Conservation (phyloP, 1,284 basidiomycete species). For the Leccinum subrobustum region DNA sequence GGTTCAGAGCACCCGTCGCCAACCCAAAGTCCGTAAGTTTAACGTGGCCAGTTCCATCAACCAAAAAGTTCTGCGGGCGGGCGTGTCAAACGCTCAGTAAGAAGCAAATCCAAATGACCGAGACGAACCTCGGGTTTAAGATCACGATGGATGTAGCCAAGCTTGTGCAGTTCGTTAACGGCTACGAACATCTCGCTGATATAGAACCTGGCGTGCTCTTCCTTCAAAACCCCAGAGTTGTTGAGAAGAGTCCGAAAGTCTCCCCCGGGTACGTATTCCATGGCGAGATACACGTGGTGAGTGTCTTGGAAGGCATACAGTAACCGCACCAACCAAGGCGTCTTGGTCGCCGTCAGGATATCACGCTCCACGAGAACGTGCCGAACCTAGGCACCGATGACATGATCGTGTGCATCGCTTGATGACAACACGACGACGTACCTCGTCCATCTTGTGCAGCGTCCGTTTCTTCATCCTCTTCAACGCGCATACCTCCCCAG, state of each 20-base stretch:
- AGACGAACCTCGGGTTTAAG: slow-evolving; percentile 87
- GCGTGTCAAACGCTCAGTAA: neutral
- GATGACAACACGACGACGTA: slow-evolving; percentile 29
- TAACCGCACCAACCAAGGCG: slow-evolving; percentile 90
- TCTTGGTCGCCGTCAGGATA: slow-evolving; percentile 93
- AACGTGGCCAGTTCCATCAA: slow-evolving; percentile 94
- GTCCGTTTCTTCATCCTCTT: slow-evolving; percentile 97
- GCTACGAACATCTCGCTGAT: slow-evolving; percentile 95
- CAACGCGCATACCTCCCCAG: slow-evolving; percentile 90
- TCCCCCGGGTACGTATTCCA: slow-evolving; percentile 98
- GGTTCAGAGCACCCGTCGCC: slow-evolving; percentile 95
- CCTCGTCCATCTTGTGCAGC: slow-evolving; percentile 96
- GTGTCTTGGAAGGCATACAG: slow-evolving; percentile 95
- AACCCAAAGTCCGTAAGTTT: slow-evolving; percentile 99
- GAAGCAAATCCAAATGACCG: neutral
- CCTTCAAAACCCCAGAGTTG: slow-evolving; percentile 94
- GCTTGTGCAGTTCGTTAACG: slow-evolving; percentile 89
- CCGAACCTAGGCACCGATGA: slow-evolving; percentile 56
- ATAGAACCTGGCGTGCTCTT: slow-evolving; percentile 93
- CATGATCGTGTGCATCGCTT: slow-evolving; percentile 4
- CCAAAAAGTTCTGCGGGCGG: slow-evolving; percentile 84
- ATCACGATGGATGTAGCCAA: slow-evolving; percentile 97
- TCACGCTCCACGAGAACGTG: slow-evolving; percentile 97
- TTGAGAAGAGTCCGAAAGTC: slow-evolving; percentile 95
- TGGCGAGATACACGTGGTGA: slow-evolving; percentile 88